Evolutionary conservation across 2,329 filamentous ascomycete species (phyloP).

Genomic region (Fusarium liriodendri): DNA sequence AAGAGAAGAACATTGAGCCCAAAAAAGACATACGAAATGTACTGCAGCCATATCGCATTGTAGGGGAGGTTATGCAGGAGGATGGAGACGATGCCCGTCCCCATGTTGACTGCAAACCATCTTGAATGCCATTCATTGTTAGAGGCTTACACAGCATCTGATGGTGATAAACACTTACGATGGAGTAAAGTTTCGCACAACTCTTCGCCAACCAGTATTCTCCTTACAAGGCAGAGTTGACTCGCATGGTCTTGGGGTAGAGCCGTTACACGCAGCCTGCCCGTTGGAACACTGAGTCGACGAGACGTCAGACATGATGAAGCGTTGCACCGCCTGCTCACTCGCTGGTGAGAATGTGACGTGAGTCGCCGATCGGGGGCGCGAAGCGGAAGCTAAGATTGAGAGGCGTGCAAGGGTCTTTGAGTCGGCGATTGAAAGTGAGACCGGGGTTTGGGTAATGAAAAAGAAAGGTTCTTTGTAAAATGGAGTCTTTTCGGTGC

Average conservation of each 20-base stretch:
- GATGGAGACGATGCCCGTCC: conserved; percentile 74
- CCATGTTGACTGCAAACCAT: conserved; percentile 73
- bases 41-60: conserved; percentile 66
- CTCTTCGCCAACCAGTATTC: conserved; percentile 55
- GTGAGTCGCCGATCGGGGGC: conserved; percentile 25
- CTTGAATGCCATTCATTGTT: conserved; percentile 42
- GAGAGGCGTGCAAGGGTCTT: conserved; percentile 1
- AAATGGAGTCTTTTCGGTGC: not conserved
- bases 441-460: not conserved
- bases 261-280: conserved; percentile 15
- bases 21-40: conserved; percentile 71
- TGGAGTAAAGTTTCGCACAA: conserved; percentile 65
- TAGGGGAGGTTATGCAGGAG: conserved; percentile 72
- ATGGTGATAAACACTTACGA: conserved; percentile 53
- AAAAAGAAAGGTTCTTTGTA: not conserved
- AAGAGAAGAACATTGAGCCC: conserved; percentile 70
- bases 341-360: conserved; percentile 12
- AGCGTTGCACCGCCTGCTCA: conserved; percentile 6
- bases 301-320: conserved; percentile 32
- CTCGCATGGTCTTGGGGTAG: conserved; percentile 23
- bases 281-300: conserved; percentile 16
- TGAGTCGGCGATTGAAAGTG: not conserved
- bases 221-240: conserved; percentile 45
- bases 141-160: not conserved
- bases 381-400: conserved; percentile 24